Evolutionary conservation across 805 yeast species (phyloP), one percentile per base, ranked within the genome.

Genomic region (Sugiyamaella americana): DNA sequence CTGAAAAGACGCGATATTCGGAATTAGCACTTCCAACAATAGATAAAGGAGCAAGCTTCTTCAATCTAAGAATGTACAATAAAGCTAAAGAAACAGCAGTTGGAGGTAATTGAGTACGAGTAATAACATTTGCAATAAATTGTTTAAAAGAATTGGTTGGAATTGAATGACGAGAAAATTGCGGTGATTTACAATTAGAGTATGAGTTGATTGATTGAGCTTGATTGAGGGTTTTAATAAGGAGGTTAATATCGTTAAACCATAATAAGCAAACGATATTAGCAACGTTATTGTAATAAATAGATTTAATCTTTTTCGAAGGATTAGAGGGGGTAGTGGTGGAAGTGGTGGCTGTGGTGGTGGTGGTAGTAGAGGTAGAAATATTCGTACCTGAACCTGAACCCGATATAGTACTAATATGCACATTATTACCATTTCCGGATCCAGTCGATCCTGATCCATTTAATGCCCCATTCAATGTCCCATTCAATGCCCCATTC

Each of bases 1-100:
- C 70, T 35, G 82, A 77, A 40, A 87, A 61, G 11, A 63, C 57
- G 10, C 68, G 53, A 48, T 59, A 64, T 50, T 66, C 70, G 32
- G 66, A 58, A 40, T 63, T 59, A 0, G 66, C 59, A n/a, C 52
- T 49, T 36, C 61, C 61, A 18, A 48, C 48, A n/a, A 56, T 40
- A 5, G 58, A 49, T 18, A 35, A 30, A 4, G 57, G 55, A 23
- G 58, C 44, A 29, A 37, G 32, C 36, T 41, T 43, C 38, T 64
- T 58, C 46, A 62, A 58, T 8, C 66, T 56, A 43, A 42, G 44
- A 37, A 66, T 52, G 56, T 65, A 64, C 13, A 64, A 54, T 17
- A 66, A 49, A 0, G 70, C 67, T 24, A 58, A 52, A 8, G 61
- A 56, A 24, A 64, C 56, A 2, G 61, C 59, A 5, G 61, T 50